phyloP scores from a whole-genome alignment of 2,329 filamentous ascomycete genomes.

The Magnaporthiopsis incrustans region DNA sequence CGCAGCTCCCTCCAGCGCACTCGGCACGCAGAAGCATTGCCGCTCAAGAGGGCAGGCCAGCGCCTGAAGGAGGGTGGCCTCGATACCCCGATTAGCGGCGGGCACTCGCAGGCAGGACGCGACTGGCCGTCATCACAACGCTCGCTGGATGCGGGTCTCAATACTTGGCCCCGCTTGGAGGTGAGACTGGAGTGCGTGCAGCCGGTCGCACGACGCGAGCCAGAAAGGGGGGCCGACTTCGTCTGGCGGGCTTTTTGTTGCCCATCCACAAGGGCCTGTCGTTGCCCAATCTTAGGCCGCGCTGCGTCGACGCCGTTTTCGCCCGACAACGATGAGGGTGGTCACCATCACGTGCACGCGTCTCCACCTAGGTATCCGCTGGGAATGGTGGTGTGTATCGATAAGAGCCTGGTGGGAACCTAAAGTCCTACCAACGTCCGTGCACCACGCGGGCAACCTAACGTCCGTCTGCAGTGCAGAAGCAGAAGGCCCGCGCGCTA shows the following conservation, averaged over 20 bases:
- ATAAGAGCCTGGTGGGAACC: neutral
- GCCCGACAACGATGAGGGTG: neutral
- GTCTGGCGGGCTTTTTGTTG: neutral
- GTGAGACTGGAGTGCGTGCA: neutral
- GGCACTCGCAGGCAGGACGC: neutral
- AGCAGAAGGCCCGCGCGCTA: neutral
- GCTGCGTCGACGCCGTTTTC: neutral
- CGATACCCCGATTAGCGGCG: neutral
- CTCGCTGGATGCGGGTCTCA: neutral
- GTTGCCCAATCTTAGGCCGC: neutral
- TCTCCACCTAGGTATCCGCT: neutral
- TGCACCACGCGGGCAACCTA: neutral
- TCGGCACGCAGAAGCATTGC: neutral
- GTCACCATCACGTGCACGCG: neutral
- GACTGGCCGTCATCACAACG: neutral
- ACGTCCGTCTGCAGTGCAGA: neutral
- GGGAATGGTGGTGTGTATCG: neutral
- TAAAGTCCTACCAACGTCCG: neutral
- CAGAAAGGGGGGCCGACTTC: neutral
- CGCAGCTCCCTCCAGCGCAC: neutral
- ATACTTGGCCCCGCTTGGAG: neutral
- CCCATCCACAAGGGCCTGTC: neutral
- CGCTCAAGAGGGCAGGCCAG: neutral
- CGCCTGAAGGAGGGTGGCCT: neutral
- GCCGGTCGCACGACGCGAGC: neutral